Percentiles rank a stretch among this genome's conserved stretches.
phyloP scores from a whole-genome alignment of 1,284 basidiomycete genomes.

The Caloboletus inedulis region DNA sequence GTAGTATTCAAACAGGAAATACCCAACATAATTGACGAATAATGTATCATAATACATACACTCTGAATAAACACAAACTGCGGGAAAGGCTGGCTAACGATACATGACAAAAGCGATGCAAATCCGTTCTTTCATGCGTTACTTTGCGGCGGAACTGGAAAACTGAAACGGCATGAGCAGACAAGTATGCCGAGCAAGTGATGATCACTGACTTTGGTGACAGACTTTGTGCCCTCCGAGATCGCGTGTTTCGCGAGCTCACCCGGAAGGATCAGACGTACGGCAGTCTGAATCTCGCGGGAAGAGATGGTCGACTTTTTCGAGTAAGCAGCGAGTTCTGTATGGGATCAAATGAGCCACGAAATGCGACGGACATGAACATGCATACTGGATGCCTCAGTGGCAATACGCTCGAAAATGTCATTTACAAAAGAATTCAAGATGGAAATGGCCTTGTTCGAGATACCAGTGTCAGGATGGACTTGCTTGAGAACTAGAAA shows the following conservation, averaged over 20 bases:
- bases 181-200: background rate
- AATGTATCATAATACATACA: conserved; percentile 19
- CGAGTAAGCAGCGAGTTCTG: conserved; percentile 74
- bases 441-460: conserved; percentile 81
- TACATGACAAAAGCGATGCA: conserved; percentile 22
- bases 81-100: conserved; percentile 20
- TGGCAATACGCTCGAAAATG: conserved; percentile 75
- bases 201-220: conserved; percentile 36
- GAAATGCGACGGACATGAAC: background rate
- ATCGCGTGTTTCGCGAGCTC: conserved; percentile 66
- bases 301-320: conserved; percentile 73
- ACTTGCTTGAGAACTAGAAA: conserved; percentile 62
- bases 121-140: conserved; percentile 11
- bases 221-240: conserved; percentile 73
- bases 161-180: conserved; percentile 39
- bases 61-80: background rate
- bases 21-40: conserved; percentile 20
- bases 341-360: background rate
- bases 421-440: conserved; percentile 75
- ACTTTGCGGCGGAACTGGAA: conserved; percentile 65
- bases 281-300: conserved; percentile 79
- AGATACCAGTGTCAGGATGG: conserved; percentile 79
- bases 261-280: conserved; percentile 75
- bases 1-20: background rate
- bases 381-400: conserved; percentile 60